phyloP scores from a whole-genome alignment of 1,139 yeast genomes.

The Pneumocystis canis region DNA sequence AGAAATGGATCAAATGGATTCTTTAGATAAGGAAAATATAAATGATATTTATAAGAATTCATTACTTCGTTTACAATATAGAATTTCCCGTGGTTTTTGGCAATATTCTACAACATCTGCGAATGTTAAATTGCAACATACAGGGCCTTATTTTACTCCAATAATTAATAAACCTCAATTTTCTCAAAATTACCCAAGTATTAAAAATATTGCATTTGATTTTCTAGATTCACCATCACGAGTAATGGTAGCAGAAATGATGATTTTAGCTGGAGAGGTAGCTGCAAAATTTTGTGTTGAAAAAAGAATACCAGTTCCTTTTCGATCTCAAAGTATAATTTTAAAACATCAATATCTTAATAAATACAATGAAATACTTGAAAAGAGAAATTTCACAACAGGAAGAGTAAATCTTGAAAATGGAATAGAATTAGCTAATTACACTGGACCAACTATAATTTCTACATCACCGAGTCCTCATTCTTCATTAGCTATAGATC shows the following conservation, averaged over 20 bases:
- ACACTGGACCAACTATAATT: conserved; percentile 29
- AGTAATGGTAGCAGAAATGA: conserved; percentile 8
- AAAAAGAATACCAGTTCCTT: conserved; percentile 44
- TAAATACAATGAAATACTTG: conserved; percentile 17
- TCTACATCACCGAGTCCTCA: conserved; percentile 31
- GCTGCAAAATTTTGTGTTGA: conserved; percentile 39
- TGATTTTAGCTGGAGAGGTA: conserved; percentile 39
- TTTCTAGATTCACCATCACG: conserved; percentile 1
- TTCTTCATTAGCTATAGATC: conserved; percentile 44
- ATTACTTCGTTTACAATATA: background rate
- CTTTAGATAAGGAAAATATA: background rate
- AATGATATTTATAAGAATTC: background rate
- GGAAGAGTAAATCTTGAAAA: conserved; percentile 26
- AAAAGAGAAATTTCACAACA: conserved; percentile 20
- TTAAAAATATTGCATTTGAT: background rate
- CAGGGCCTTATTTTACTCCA: conserved; percentile 29
- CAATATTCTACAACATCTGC: background rate
- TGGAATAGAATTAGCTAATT: conserved; percentile 31
- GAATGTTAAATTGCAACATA: background rate
- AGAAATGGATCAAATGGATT: background rate
- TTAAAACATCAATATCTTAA: conserved; percentile 12
- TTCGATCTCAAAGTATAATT: conserved; percentile 34
- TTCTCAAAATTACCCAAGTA: background rate
- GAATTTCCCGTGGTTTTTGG: conserved; percentile 1
- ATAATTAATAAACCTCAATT: conserved; percentile 9